Percentiles rank a stretch among this genome's conserved stretches.
Evolutionary conservation across 2,329 filamentous ascomycete genomes (phyloP).

Genomic region (Penicillium italicum): DNA sequence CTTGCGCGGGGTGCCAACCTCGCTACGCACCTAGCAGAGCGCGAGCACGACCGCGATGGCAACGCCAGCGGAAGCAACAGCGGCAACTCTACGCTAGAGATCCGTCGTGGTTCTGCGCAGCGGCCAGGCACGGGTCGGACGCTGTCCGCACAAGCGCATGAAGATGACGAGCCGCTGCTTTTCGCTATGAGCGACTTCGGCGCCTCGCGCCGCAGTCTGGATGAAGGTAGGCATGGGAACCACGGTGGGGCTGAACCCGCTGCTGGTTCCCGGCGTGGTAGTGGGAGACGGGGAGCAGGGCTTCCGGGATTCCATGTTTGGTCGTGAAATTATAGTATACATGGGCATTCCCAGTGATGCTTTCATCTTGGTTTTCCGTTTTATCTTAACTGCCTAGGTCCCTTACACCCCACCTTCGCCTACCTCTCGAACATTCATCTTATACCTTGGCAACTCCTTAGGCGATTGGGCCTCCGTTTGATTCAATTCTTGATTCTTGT

Average conservation of each 20-base stretch:
- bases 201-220: slow-evolving; percentile 41
- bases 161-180: slow-evolving; percentile 45
- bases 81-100: slow-evolving; percentile 34
- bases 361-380: background rate
- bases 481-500: background rate
- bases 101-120: slow-evolving; percentile 35
- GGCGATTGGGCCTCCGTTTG: background rate
- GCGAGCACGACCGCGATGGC: slow-evolving; percentile 38
- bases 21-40: slow-evolving; percentile 33
- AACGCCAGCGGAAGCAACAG: slow-evolving; percentile 42
- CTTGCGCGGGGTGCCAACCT: slow-evolving; percentile 35
- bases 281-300: slow-evolving; percentile 34
- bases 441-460: background rate
- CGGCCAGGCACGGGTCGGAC: slow-evolving; percentile 35
- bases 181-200: slow-evolving; percentile 49
- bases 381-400: background rate
- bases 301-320: slow-evolving; percentile 34
- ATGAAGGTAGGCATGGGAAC: slow-evolving; percentile 38
- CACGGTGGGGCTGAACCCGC: slow-evolving; percentile 30
- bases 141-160: slow-evolving; percentile 28
- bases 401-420: background rate
- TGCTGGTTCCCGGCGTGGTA: slow-evolving; percentile 34
- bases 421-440: background rate
- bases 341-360: background rate
- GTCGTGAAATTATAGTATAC: slow-evolving; percentile 22